These are phyloP conservation scores for Butyriboletus loyo DNA, from an alignment of 768 basidiomycete genomes.

Conservation along the genomic window DNA sequence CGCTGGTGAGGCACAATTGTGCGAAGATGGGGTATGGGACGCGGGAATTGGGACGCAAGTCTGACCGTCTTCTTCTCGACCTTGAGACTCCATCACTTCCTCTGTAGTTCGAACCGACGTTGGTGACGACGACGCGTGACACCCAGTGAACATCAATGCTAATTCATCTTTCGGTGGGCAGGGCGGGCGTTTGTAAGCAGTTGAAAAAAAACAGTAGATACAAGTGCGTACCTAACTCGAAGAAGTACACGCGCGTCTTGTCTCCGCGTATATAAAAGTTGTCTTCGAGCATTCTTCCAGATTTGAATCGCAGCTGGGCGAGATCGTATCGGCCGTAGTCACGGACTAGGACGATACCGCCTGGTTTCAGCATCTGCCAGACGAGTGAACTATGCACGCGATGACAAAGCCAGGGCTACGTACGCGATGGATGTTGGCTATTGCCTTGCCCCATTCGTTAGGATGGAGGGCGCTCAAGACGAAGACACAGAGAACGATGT, in stretches of 20 bases:
- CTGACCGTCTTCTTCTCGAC: constrained; percentile 13
- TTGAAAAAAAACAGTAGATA: too few species aligned
- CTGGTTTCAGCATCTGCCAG: constrained; percentile 82
- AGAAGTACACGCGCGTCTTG: constrained; percentile 97
- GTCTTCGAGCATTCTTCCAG: constrained; percentile 81
- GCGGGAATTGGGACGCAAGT: constrained; percentile 1
- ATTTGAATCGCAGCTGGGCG: constrained; percentile 91
- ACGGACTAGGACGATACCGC: constrained; percentile 78
- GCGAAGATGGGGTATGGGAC: constrained; percentile 8
- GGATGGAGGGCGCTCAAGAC: constrained; percentile 94
- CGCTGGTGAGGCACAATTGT: not conserved
- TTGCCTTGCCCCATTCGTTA: constrained; percentile 81
- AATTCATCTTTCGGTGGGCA: constrained; percentile 59
- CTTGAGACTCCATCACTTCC: constrained; percentile 34
- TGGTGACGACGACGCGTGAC: constrained; percentile 36
- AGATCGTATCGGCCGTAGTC: constrained; percentile 97
- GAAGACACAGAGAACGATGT: constrained; percentile 90
- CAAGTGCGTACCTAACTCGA: constrained; percentile 64
- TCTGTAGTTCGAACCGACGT: constrained; percentile 31
- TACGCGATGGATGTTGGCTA: constrained; percentile 77
- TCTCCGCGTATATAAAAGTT: constrained; percentile 97
- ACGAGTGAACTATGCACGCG: not conserved
- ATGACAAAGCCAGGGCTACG: constrained; percentile 8
- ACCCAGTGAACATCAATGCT: constrained; percentile 74
- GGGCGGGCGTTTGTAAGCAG: not conserved